phyloP scores from a whole-genome alignment of 441 rosid species.

The Populus trichocarpa region DNA sequence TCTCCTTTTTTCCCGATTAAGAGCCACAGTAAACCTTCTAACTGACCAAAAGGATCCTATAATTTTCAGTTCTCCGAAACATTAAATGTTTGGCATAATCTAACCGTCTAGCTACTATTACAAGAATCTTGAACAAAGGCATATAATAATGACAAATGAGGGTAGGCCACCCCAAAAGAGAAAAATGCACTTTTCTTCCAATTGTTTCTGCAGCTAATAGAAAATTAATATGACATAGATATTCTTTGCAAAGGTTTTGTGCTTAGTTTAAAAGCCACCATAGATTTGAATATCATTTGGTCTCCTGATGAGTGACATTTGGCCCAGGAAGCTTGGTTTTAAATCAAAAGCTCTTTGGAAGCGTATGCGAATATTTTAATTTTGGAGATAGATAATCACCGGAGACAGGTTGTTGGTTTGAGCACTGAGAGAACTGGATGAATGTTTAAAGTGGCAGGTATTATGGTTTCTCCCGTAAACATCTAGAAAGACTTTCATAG shows the following conservation, averaged over 20 bases:
- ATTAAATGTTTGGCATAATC: no score
- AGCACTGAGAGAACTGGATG: not conserved
- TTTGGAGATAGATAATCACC: not conserved
- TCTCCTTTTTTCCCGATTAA: no score
- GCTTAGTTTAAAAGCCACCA: not conserved
- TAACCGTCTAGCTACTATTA: no score
- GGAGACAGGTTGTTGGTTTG: not conserved
- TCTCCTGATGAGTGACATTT: not conserved
- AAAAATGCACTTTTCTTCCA: no score
- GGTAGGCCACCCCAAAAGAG: no score
- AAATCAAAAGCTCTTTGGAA: not conserved
- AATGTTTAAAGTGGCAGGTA: not conserved
- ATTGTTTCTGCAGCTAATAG: not conserved
- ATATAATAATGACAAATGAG: no score
- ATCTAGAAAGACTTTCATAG: not conserved
- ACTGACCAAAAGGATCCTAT: no score
- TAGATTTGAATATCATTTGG: no score
- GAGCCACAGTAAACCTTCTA: no score
- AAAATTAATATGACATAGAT: not conserved
- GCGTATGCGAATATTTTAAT: not conserved
- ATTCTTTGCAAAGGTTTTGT: not conserved
- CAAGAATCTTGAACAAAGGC: no score
- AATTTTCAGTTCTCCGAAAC: no score
- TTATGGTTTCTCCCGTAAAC: not conserved
- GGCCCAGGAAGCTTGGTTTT: not conserved